These are phyloP conservation scores for Suhomyces coccinellae DNA, from an alignment of 1,139 yeast species.

Conservation along the genomic window DNA sequence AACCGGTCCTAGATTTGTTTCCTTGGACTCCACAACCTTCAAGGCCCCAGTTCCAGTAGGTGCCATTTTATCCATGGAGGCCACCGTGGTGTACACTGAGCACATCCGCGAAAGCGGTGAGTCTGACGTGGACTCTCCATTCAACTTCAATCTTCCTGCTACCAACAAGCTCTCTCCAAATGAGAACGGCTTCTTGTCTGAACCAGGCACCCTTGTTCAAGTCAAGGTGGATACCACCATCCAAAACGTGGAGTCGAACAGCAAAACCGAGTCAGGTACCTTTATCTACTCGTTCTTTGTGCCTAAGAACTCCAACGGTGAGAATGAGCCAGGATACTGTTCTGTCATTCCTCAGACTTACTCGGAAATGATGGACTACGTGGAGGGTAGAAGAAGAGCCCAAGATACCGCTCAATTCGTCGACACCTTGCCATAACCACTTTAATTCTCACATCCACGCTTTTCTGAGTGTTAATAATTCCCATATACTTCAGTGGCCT, in stretches of 20 bases:
- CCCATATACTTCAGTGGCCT: too few species aligned
- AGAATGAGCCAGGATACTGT: slow-evolving; percentile 47
- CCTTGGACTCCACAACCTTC: slow-evolving; percentile 87
- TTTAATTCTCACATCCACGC: not conserved
- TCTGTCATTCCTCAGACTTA: slow-evolving; percentile 86
- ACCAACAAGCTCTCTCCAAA: slow-evolving; percentile 55
- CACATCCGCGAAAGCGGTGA: slow-evolving; percentile 52
- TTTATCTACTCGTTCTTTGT: slow-evolving; percentile 88
- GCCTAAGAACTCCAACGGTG: slow-evolving; percentile 47
- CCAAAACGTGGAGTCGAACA: slow-evolving; percentile 52
- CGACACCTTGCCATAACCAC: slow-evolving; percentile 34
- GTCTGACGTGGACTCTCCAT: slow-evolving; percentile 39
- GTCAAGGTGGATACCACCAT: slow-evolving; percentile 85
- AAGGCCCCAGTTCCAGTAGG: slow-evolving; percentile 96
- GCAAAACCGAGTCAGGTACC: slow-evolving; percentile 67
- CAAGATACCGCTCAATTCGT: slow-evolving; percentile 75
- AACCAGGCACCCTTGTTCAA: slow-evolving; percentile 86
- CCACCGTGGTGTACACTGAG: slow-evolving; percentile 82
- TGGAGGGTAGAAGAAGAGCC: slow-evolving; percentile 89
- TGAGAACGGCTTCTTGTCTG: slow-evolving; percentile 60
- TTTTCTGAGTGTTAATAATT: too few species aligned
- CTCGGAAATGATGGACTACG: slow-evolving; percentile 87
- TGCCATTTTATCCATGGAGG: slow-evolving; percentile 76
- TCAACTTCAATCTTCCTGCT: slow-evolving; percentile 54
- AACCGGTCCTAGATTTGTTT: slow-evolving; percentile 82